Conservation (phyloP, 106 monocot species). For the Phalaenopsis equestris region DNA sequence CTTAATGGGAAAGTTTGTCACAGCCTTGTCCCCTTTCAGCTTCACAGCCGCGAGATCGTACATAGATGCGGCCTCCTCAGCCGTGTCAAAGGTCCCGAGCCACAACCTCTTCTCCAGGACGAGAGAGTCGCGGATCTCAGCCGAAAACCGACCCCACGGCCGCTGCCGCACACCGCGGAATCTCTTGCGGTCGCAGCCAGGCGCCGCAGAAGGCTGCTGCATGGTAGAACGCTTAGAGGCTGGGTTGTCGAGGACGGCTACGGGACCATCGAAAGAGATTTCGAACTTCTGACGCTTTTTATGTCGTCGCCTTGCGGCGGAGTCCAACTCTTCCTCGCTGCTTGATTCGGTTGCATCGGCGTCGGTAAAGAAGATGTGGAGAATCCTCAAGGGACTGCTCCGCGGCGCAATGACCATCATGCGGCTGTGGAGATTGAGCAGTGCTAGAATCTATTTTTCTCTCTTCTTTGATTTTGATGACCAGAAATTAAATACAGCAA, state of each 20-base stretch:
- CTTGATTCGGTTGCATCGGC: neutral
- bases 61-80: conserved; percentile 8
- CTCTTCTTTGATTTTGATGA: too few relatives aligned
- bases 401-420: too few relatives aligned
- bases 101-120: conserved; percentile 2
- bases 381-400: neutral
- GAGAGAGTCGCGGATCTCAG: conserved; percentile 7
- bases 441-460: too few relatives aligned
- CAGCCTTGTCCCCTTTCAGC: conserved; percentile 2
- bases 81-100: conserved; percentile 17
- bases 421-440: too few relatives aligned
- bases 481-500: too few relatives aligned
- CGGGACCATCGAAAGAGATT: neutral
- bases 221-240: neutral
- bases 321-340: neutral
- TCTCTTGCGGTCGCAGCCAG: neutral
- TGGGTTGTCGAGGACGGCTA: neutral
- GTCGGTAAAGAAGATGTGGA: neutral
- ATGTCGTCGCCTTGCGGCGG: neutral
- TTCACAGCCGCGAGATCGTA: conserved; percentile 12
- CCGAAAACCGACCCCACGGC: conserved; percentile 12
- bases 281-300: neutral
- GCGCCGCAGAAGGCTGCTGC: neutral
- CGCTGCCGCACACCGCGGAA: conserved; percentile 12
- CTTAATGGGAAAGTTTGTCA: conserved; percentile 1